A percentile compares a stretch with the other conserved stretches of the same genome.
Conservation (phyloP, 176 grass and related monocot genomes). For the Avena atlantica region DNA sequence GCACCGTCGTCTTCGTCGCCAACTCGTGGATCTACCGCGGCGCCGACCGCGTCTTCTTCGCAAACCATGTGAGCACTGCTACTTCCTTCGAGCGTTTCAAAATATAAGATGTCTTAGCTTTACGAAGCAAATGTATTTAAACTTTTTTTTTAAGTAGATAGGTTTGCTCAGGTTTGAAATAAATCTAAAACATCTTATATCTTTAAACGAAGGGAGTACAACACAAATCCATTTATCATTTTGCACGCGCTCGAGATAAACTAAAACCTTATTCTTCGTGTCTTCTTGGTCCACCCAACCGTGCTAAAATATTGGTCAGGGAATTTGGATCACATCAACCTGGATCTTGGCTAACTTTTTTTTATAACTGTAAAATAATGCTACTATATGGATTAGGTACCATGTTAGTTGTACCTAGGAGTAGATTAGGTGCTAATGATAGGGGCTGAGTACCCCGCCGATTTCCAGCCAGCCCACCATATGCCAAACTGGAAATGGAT, state of each 20-base stretch:
- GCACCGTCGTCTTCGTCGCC: constrained; percentile 74
- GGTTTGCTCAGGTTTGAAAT: too few species aligned
- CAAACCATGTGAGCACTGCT: constrained; percentile 60
- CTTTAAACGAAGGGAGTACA: too few species aligned
- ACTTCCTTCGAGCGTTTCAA: too few species aligned
- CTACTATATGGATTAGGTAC: not conserved
- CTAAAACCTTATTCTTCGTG: not conserved
- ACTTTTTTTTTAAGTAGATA: too few species aligned
- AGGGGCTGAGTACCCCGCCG: not conserved
- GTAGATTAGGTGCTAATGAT: not conserved
- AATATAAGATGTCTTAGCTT: too few species aligned
- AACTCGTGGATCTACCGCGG: constrained; percentile 82
- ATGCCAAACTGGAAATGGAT: not conserved
- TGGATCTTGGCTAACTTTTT: not conserved
- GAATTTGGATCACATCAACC: not conserved
- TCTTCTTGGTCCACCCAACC: not conserved
- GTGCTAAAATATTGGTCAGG: not conserved
- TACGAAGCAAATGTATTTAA: too few species aligned
- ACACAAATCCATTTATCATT: not conserved
- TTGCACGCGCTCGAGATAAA: not conserved
- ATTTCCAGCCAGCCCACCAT: not conserved
- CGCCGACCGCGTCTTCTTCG: constrained; percentile 78
- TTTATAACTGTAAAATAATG: not conserved
- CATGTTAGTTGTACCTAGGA: constrained; percentile 3
- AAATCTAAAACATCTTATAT: too few species aligned